Evolutionary conservation across 768 basidiomycete genomes (phyloP).

Genomic region (Sarcomyxa edulis): DNA sequence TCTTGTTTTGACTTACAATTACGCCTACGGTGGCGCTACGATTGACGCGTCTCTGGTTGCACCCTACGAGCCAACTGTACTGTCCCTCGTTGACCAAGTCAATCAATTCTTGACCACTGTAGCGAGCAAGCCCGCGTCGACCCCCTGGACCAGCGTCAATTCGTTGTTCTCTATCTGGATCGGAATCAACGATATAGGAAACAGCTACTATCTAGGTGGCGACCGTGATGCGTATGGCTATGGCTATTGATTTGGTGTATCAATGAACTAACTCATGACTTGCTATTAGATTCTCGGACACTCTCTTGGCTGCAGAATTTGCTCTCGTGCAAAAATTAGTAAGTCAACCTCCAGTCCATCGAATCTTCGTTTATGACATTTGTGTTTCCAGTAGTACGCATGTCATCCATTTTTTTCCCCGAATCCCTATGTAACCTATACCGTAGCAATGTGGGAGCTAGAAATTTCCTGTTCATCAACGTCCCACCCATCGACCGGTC

Average conservation of each 20-base stretch:
- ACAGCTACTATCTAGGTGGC: constrained; percentile 42
- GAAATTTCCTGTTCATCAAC: constrained; percentile 47
- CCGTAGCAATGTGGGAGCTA: constrained; percentile 45
- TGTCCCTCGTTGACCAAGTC: constrained; percentile 57
- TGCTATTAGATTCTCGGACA: constrained; percentile 38
- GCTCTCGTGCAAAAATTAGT: constrained; percentile 44
- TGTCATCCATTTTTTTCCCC: constrained; percentile 6
- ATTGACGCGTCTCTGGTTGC: constrained; percentile 53
- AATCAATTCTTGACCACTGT: constrained; percentile 46
- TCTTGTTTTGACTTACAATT: constrained; percentile 54
- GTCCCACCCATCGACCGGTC: constrained; percentile 36
- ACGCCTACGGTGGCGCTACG: constrained; percentile 63
- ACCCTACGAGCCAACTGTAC: constrained; percentile 45
- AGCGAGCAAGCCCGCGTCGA: constrained; percentile 40
- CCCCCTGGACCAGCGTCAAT: constrained; percentile 53
- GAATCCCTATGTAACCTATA: background rate
- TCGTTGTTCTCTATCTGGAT: constrained; percentile 66
- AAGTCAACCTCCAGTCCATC: constrained; percentile 13
- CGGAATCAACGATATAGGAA: constrained; percentile 67
- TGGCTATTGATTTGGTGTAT: background rate
- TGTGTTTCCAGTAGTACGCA: constrained; percentile 25
- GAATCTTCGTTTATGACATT: constrained; percentile 7
- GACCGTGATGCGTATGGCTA: constrained; percentile 41
- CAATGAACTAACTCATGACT: background rate
- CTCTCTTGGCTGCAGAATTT: constrained; percentile 44